Conservation (phyloP, 2,329 filamentous ascomycete species). For the Harringtonia aguacate region DNA sequence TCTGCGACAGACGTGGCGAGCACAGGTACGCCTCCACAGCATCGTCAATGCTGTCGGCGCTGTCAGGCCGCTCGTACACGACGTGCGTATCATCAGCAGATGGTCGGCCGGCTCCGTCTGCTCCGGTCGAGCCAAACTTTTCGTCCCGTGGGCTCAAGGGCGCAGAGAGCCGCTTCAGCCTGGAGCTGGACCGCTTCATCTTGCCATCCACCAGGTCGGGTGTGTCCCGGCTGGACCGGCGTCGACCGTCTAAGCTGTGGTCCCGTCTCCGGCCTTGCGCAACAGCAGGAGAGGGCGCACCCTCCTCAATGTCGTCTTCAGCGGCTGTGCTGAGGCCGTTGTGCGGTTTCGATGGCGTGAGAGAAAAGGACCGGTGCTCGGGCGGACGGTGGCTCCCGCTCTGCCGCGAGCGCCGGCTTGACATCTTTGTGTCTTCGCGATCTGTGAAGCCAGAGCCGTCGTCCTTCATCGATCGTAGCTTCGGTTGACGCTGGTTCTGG, state of each 20-base stretch:
- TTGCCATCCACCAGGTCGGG: conserved; percentile 33
- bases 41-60: conserved; percentile 78
- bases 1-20: conserved; percentile 77
- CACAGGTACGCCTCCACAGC: conserved; percentile 78
- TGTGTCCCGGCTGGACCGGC: conserved; percentile 35
- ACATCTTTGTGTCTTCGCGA: not conserved
- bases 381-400: not conserved
- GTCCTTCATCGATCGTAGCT: no score
- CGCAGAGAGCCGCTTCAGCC: conserved; percentile 46
- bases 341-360: not conserved
- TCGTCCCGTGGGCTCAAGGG: conserved; percentile 33
- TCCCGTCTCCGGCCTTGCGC: conserved; percentile 47
- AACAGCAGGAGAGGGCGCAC: conserved; percentile 59
- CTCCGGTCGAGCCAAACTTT: conserved; percentile 8
- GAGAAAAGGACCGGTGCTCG: conserved; percentile 4
- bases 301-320: conserved; percentile 41
- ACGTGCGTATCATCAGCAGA: conserved; percentile 18
- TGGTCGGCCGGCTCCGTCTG: conserved; percentile 19
- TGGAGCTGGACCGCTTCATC: conserved; percentile 45
- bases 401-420: not conserved
- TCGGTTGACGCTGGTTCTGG: not conserved
- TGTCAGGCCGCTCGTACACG: conserved; percentile 62
- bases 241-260: conserved; percentile 33
- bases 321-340: conserved; percentile 7
- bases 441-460: no score